These are phyloP conservation scores for Trametopsis cervina DNA, from an alignment of 768 basidiomycete genomes.

Conservation along the genomic window DNA sequence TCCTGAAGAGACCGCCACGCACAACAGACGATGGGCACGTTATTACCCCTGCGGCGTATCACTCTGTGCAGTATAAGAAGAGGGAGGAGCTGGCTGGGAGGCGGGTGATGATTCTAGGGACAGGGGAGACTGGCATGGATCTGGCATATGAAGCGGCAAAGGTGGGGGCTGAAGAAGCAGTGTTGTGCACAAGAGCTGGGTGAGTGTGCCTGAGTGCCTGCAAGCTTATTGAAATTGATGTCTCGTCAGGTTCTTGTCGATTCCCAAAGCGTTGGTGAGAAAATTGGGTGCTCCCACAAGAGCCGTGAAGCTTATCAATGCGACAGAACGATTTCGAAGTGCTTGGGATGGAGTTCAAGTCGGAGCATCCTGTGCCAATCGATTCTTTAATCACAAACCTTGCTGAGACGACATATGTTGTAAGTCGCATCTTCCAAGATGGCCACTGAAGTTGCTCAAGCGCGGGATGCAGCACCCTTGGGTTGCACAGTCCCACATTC, in stretches of 20 bases:
- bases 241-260: slow-evolving; percentile 42
- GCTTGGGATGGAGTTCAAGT: slow-evolving; percentile 40
- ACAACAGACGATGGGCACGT: slow-evolving; percentile 5
- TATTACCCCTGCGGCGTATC: slow-evolving; percentile 29
- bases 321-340: slow-evolving; percentile 47
- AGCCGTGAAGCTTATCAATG: background rate
- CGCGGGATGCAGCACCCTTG: slow-evolving; percentile 41
- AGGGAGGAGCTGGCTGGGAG: slow-evolving; percentile 37
- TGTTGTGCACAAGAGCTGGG: slow-evolving; percentile 47
- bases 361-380: slow-evolving; percentile 33
- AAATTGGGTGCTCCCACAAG: no score
- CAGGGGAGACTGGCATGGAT: slow-evolving; percentile 61
- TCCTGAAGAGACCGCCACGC: slow-evolving; percentile 16
- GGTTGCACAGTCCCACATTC: slow-evolving; percentile 45
- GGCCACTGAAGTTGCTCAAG: background rate
- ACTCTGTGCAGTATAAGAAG: slow-evolving; percentile 46
- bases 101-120: slow-evolving; percentile 49
- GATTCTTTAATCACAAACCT: slow-evolving; percentile 51
- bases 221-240: no score
- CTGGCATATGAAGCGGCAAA: slow-evolving; percentile 44
- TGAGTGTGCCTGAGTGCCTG: no score
- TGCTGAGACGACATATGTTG: slow-evolving; percentile 46
- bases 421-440: no score
- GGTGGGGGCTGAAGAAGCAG: slow-evolving; percentile 43
- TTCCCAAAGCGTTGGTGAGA: slow-evolving; percentile 47